Evolutionary conservation across 805 yeast genomes (phyloP).

Genomic region (Candida easanensis): DNA sequence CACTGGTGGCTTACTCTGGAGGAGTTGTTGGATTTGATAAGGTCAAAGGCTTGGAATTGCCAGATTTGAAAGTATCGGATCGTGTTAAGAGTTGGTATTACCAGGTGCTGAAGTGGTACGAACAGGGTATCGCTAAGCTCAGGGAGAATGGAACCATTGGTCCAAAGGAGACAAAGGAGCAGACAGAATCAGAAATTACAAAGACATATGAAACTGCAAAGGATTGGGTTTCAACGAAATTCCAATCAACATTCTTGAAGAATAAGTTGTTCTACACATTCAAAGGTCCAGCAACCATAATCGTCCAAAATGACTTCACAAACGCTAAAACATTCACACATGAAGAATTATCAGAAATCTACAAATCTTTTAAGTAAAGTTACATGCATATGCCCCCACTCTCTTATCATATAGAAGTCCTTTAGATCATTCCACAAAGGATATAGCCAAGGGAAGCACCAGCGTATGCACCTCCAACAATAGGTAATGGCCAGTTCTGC

Average conservation of each 20-base stretch:
- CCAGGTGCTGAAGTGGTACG: too few relatives aligned
- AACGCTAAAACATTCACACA: slow-evolving; percentile 11
- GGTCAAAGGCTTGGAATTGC: slow-evolving; percentile 11
- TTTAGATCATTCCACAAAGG: slow-evolving; percentile 34
- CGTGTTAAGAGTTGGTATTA: slow-evolving; percentile 6
- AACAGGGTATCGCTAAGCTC: slow-evolving; percentile 3
- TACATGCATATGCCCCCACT: neutral
- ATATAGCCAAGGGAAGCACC: slow-evolving; percentile 70
- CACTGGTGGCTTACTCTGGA: slow-evolving; percentile 18
- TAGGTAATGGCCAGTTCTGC: slow-evolving; percentile 95
- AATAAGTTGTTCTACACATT: slow-evolving; percentile 25
- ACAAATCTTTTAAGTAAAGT: slow-evolving; percentile 11
- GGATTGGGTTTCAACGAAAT: slow-evolving; percentile 14
- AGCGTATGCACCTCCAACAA: slow-evolving; percentile 69
- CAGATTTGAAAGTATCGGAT: slow-evolving; percentile 13
- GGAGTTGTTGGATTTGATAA: slow-evolving; percentile 3
- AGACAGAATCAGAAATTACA: slow-evolving; percentile 1
- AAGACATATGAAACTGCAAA: slow-evolving; percentile 7
- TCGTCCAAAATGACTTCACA: slow-evolving; percentile 22
- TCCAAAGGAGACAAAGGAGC: neutral
- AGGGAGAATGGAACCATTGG: slow-evolving; percentile 10
- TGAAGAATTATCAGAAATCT: slow-evolving; percentile 14
- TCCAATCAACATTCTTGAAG: slow-evolving; percentile 16
- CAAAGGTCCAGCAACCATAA: slow-evolving; percentile 31
- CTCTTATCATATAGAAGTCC: too few relatives aligned